Percentiles rank a stretch among this genome's conserved stretches.
These are phyloP conservation scores for Citrus australasica DNA, from an alignment of 345 rosid species.

Conservation along the genomic window DNA sequence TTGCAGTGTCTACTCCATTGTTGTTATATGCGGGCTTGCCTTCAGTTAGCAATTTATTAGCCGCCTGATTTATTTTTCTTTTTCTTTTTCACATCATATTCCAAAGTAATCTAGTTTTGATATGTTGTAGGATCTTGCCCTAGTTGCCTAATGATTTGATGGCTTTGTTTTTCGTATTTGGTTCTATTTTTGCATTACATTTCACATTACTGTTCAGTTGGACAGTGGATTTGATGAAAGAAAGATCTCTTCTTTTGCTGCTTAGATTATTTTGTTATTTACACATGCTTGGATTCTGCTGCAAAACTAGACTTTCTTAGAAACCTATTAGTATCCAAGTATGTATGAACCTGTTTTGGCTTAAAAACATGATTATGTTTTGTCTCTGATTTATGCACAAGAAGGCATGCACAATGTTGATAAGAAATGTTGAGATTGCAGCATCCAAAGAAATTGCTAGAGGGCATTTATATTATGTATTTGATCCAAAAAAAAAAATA, in stretches of 20 bases:
- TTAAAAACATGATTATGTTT: not conserved
- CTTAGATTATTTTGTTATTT: not conserved
- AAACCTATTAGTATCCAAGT: not conserved
- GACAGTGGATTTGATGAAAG: not conserved
- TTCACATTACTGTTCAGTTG: not conserved
- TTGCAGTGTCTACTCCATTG: constrained; percentile 56
- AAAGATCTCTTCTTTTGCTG: not conserved
- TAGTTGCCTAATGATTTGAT: not conserved
- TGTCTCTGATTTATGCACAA: not conserved
- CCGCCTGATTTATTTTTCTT: not conserved
- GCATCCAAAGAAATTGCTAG: not conserved
- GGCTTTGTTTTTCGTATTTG: not conserved
- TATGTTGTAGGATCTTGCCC: not conserved
- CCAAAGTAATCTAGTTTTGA: not conserved
- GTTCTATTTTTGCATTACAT: not conserved
- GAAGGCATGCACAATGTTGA: not conserved
- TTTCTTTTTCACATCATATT: not conserved
- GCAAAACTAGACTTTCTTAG: not conserved
- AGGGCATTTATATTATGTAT: not conserved
- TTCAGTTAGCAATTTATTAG: constrained; percentile 25
- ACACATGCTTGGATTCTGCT: not conserved
- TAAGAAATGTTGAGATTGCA: not conserved
- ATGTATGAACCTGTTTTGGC: not conserved
- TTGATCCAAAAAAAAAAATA: not conserved
- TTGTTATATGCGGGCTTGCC: constrained; percentile 54